Conservation (phyloP, 371 early-diverging fungal species). For the Syncephalastrum sp. region DNA sequence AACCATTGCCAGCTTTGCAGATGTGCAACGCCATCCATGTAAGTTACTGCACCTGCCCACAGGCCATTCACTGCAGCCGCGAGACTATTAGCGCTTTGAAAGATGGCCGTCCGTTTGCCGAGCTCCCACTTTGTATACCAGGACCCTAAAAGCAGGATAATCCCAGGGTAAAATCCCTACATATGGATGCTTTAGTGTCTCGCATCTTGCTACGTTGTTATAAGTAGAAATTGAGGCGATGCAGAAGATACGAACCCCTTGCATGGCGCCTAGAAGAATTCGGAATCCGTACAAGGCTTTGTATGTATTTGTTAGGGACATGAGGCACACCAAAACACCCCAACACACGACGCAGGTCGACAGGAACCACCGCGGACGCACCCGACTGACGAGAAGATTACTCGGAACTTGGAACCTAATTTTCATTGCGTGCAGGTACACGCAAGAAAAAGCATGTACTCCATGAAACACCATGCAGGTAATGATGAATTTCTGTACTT, state of each 20-base stretch:
- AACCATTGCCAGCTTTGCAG: constrained; percentile 10
- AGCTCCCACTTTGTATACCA: constrained; percentile 9
- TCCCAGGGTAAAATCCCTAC: constrained; percentile 11
- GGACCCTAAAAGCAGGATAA: constrained; percentile 8
- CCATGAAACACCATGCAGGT: not conserved
- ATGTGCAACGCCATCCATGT: not conserved
- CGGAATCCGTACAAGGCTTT: too few species aligned
- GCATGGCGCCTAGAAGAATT: too few species aligned
- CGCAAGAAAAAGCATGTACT: not conserved
- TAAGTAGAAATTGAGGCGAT: not conserved
- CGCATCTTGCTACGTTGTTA: not conserved
- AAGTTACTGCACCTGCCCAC: constrained; percentile 4
- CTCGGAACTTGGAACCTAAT: constrained; percentile 12
- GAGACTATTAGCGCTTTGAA: constrained; percentile 3
- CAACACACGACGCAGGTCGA: constrained; percentile 3
- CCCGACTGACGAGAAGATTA: constrained; percentile 8
- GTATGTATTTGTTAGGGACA: too few species aligned
- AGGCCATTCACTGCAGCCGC: constrained; percentile 6
- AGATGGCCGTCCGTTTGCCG: constrained; percentile 5
- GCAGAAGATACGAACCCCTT: too few species aligned
- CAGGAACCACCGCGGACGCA: constrained; percentile 3
- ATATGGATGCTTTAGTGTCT: not conserved
- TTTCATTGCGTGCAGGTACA: not conserved
- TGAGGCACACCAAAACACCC: not conserved
- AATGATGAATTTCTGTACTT: constrained; percentile 1